These are phyloP conservation scores for Ochetophila trinervis DNA, from an alignment of 306 rosid genomes.

Conservation along the genomic window DNA sequence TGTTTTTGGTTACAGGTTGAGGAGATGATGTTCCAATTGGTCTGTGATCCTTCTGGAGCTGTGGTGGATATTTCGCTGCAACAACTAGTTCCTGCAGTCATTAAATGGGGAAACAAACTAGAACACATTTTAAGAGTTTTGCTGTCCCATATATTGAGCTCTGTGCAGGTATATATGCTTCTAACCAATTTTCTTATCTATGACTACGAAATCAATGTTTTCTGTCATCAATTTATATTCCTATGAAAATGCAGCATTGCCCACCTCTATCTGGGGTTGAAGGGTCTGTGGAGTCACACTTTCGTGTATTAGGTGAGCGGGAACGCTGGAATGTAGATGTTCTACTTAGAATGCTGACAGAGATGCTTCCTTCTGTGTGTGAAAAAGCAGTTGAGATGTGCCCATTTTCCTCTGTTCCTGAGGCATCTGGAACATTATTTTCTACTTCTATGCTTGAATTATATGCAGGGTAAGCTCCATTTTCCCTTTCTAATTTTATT, in stretches of 20 bases:
- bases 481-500: neutral
- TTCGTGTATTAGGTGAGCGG: slow-evolving; percentile 86
- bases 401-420: slow-evolving; percentile 63
- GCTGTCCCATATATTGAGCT: slow-evolving; percentile 65
- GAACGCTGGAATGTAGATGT: slow-evolving; percentile 95
- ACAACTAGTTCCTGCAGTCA: slow-evolving; percentile 81
- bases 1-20: slow-evolving; percentile 75
- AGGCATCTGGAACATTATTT: slow-evolving; percentile 46
- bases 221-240: slow-evolving; percentile 19
- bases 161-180: slow-evolving; percentile 61
- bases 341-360: slow-evolving; percentile 67
- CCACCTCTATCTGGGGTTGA: slow-evolving; percentile 99
- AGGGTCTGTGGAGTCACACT: slow-evolving; percentile 88
- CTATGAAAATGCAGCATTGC: slow-evolving; percentile 59
- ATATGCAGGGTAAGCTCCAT: slow-evolving; percentile 65
- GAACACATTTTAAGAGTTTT: slow-evolving; percentile 68
- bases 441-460: slow-evolving; percentile 72
- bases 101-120: slow-evolving; percentile 86
- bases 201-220: slow-evolving; percentile 12
- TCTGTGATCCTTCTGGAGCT: slow-evolving; percentile 92
- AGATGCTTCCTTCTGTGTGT: slow-evolving; percentile 62
- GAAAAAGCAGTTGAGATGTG: slow-evolving; percentile 68
- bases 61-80: slow-evolving; percentile 85
- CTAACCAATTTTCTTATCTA: slow-evolving; percentile 13
- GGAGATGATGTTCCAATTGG: slow-evolving; percentile 92